These are phyloP conservation scores for Quercus phellos DNA, from an alignment of 331 rosid genomes.

Conservation along the genomic window DNA sequence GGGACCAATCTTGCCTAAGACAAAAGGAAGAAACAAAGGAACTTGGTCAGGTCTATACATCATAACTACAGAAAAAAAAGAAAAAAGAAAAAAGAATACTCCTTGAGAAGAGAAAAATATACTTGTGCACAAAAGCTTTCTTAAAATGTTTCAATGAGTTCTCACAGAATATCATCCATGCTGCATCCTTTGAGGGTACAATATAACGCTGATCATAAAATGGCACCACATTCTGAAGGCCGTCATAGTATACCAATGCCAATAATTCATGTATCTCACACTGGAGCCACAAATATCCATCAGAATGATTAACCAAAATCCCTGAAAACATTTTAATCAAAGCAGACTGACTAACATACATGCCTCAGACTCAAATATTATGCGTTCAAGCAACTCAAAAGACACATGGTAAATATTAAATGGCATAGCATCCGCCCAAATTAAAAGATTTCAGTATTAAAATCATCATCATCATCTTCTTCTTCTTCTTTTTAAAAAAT, in stretches of 20 bases:
- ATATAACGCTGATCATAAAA: conserved; percentile 87
- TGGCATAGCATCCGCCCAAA: neutral
- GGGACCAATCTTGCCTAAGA: conserved; percentile 92
- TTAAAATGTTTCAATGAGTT: conserved; percentile 93
- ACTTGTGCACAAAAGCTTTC: conserved; percentile 85
- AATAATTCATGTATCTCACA: conserved; percentile 91
- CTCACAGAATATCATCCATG: conserved; percentile 76
- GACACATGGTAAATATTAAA: no score
- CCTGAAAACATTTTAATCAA: conserved; percentile 7
- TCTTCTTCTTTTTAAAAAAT: no score
- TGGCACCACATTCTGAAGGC: conserved; percentile 96
- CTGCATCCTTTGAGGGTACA: conserved; percentile 74
- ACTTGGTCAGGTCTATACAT: conserved; percentile 7
- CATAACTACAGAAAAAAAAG: neutral
- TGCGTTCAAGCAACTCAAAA: neutral
- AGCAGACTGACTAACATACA: conserved; percentile 2
- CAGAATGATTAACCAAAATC: conserved; percentile 18
- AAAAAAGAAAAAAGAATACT: conserved; percentile 1
- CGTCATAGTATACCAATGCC: conserved; percentile 96
- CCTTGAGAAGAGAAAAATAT: conserved; percentile 25
- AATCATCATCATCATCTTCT: neutral
- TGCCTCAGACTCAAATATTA: neutral
- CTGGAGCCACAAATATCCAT: conserved; percentile 43
- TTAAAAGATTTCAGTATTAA: conserved; percentile 8
- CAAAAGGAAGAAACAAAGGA: conserved; percentile 23